phyloP scores from a whole-genome alignment of 2,329 filamentous ascomycete species.

The Fusarium sarcochroum region DNA sequence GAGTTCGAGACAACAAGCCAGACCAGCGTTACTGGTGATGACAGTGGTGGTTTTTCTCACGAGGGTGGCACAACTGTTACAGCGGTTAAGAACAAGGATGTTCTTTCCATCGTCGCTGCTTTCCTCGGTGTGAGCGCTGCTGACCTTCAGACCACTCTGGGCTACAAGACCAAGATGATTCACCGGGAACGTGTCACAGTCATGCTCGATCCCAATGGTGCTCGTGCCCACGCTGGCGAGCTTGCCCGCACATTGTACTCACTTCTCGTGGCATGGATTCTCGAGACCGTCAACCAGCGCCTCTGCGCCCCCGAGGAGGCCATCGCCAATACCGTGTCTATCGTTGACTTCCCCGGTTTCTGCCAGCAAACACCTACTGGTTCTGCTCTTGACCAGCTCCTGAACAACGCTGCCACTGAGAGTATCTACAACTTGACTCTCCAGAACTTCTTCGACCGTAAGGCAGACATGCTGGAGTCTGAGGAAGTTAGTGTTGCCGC shows the following conservation, averaged over 20 bases:
- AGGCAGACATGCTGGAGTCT: constrained; percentile 91
- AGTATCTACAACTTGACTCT: constrained; percentile 93
- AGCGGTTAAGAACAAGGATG: constrained; percentile 93
- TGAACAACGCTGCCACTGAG: constrained; percentile 95
- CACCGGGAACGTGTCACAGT: constrained; percentile 98
- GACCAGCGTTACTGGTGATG: constrained; percentile 84
- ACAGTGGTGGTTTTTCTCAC: constrained; percentile 96
- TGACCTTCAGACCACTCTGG: constrained; percentile 88
- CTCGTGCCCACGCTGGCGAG: constrained; percentile 92
- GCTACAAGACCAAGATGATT: constrained; percentile 97
- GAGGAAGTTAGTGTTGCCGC: constrained; percentile 92
- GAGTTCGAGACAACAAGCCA: constrained; percentile 89
- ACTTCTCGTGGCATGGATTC: constrained; percentile 91
- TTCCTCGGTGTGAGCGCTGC: constrained; percentile 88
- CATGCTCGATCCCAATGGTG: constrained; percentile 94
- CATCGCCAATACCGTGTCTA: constrained; percentile 92
- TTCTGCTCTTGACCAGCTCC: constrained; percentile 89
- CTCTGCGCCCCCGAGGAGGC: constrained; percentile 89
- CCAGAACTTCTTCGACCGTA: constrained; percentile 95
- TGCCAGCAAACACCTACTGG: constrained; percentile 85
- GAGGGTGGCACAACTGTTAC: constrained; percentile 91
- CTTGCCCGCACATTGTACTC: constrained; percentile 94
- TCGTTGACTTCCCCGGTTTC: constrained; percentile 98
- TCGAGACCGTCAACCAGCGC: constrained; percentile 91
- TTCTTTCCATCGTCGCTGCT: constrained; percentile 87